phyloP scores from a whole-genome alignment of 306 rosid species.

The Potentilla sterilis region DNA sequence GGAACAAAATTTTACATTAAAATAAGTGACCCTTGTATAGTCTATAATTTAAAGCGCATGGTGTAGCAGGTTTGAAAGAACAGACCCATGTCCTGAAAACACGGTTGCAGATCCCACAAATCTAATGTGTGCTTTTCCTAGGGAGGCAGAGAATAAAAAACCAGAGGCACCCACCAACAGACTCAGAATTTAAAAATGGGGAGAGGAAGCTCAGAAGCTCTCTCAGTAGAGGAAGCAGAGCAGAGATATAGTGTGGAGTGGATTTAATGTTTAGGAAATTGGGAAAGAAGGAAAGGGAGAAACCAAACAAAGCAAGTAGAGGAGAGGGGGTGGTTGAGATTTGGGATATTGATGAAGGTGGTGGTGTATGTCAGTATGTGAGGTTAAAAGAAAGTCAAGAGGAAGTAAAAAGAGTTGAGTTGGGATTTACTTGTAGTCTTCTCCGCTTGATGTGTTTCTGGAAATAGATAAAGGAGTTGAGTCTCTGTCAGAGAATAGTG shows the following conservation, averaged over 20 bases:
- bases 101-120: conserved; percentile 39
- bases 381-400: background rate
- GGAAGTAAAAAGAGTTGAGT: background rate
- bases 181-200: conserved; percentile 33
- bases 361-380: conserved; percentile 32
- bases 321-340: conserved; percentile 25
- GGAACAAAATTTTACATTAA: background rate
- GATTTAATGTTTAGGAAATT: background rate
- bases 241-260: conserved; percentile 21
- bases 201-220: conserved; percentile 16
- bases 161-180: conserved; percentile 52
- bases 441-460: conserved; percentile 28
- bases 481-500: conserved; percentile 47
- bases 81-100: conserved; percentile 59
- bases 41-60: conserved; percentile 21
- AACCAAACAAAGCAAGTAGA: background rate
- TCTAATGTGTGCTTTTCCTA: conserved; percentile 41
- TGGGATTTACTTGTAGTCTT: conserved; percentile 11
- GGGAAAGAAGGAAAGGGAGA: background rate
- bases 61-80: conserved; percentile 29
- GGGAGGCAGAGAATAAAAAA: conserved; percentile 57
- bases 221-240: conserved; percentile 34
- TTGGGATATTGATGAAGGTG: conserved; percentile 33
- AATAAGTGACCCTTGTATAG: background rate
- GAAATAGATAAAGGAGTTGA: conserved; percentile 30